These are phyloP conservation scores for Wallacemonas rigidus DNA, from an alignment of 208 protist genomes.

Conservation along the genomic window DNA sequence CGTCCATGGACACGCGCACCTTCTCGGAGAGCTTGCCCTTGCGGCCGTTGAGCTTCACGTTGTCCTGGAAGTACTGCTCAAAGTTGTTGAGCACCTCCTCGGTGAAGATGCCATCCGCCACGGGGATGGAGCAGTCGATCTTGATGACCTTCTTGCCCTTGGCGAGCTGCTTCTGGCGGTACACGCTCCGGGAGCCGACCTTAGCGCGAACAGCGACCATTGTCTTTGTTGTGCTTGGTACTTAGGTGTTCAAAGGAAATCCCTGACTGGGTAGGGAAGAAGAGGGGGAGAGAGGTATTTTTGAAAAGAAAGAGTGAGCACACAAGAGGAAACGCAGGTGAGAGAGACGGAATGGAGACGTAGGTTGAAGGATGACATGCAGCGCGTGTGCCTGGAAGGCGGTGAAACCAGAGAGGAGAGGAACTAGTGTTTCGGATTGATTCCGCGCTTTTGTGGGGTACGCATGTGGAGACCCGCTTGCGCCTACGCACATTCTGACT, in stretches of 20 bases:
- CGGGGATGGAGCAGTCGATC: constrained; percentile 73
- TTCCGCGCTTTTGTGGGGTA: no score
- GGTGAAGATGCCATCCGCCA: constrained; percentile 76
- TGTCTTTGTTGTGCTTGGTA: constrained; percentile 10
- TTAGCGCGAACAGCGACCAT: constrained; percentile 93
- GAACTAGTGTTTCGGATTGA: no score
- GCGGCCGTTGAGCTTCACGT: constrained; percentile 98
- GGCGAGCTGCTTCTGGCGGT: constrained; percentile 82
- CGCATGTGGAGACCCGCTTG: no score
- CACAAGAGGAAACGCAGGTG: no score
- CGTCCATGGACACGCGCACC: constrained; percentile 88
- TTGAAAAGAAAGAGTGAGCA: background rate
- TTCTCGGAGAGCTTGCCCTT: constrained; percentile 96
- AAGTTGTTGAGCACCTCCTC: constrained; percentile 87
- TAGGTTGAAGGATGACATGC: no score
- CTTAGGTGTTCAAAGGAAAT: background rate
- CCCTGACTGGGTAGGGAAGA: background rate
- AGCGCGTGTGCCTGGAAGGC: no score
- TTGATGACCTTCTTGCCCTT: constrained; percentile 93
- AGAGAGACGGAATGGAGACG: no score
- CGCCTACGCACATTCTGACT: no score
- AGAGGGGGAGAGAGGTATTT: background rate
- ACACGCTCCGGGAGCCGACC: constrained; percentile 83
- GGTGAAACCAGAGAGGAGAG: no score
- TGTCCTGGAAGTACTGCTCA: constrained; percentile 97